Evolutionary conservation across 2,329 filamentous ascomycete species (phyloP).

Genomic region (Ceratocystiopsis brevicomis): DNA sequence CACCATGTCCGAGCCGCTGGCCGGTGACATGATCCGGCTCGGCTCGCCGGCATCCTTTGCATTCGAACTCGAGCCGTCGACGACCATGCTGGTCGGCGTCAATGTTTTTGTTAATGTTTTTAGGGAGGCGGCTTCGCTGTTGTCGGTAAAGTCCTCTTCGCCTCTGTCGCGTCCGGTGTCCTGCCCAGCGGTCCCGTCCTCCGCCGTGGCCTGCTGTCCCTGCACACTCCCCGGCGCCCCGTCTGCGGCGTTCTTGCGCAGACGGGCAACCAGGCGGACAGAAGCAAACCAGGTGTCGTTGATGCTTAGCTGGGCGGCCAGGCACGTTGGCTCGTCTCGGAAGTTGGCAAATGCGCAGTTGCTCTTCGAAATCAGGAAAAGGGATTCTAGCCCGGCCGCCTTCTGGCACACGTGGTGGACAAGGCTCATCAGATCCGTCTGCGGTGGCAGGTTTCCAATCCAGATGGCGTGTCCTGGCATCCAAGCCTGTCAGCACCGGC

Average conservation of each 20-base stretch:
- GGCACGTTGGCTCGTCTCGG: constrained; percentile 57
- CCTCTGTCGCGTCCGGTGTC: background rate
- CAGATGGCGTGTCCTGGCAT: constrained; percentile 78
- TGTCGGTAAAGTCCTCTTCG: background rate
- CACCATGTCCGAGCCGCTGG: background rate
- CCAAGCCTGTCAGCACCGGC: background rate
- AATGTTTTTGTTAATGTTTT: too few species aligned
- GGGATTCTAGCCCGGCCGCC: constrained; percentile 60
- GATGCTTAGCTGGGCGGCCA: constrained; percentile 60
- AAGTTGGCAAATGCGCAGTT: constrained; percentile 97
- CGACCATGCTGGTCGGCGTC: background rate
- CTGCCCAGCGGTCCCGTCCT: constrained; percentile 12
- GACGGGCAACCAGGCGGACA: constrained; percentile 65
- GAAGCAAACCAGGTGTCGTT: constrained; percentile 83
- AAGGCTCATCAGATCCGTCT: constrained; percentile 62
- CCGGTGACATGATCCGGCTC: background rate
- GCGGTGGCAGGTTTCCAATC: constrained; percentile 84
- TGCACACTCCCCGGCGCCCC: too few species aligned
- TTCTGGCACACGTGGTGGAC: constrained; percentile 80
- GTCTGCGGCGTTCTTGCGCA: constrained; percentile 42
- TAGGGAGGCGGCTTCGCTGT: background rate
- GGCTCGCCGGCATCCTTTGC: background rate
- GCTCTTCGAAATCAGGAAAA: constrained; percentile 91
- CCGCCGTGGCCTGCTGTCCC: constrained; percentile 29
- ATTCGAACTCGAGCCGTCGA: background rate